A percentile compares a stretch with the other conserved stretches of the same genome.
phyloP scores from a whole-genome alignment of 306 rosid genomes.

The Quercus dentata region DNA sequence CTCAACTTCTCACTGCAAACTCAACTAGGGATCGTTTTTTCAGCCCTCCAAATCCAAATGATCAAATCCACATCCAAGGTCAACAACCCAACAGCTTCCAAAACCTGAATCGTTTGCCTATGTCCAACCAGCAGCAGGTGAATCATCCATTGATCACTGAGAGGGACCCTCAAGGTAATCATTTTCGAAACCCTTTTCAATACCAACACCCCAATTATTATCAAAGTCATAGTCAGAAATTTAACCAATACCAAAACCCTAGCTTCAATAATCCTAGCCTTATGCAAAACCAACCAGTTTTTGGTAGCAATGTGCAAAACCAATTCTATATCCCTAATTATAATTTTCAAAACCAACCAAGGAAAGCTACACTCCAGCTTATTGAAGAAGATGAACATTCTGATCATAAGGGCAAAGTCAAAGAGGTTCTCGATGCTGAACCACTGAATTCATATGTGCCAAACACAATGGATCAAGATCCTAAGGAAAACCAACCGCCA shows the following conservation, averaged over 20 bases:
- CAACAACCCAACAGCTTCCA: background rate
- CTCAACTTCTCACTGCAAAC: background rate
- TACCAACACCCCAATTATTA: too few relatives aligned
- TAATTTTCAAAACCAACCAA: background rate
- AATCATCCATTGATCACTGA: background rate
- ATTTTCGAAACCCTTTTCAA: too few relatives aligned
- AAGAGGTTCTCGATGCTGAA: too few relatives aligned
- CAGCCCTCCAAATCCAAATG: background rate
- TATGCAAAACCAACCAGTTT: background rate
- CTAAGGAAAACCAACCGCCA: background rate
- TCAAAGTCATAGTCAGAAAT: too few relatives aligned
- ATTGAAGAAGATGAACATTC: background rate
- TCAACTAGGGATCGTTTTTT: slow-evolving; percentile 1
- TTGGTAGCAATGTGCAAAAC: background rate
- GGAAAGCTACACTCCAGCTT: background rate
- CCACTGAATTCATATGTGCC: too few relatives aligned
- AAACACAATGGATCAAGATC: background rate
- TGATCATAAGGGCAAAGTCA: too few relatives aligned
- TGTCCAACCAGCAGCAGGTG: background rate
- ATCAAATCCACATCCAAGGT: background rate
- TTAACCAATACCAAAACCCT: background rate
- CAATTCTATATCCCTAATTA: background rate
- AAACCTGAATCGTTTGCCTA: background rate
- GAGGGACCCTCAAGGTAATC: background rate
- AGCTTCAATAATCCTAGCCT: background rate